Conservation (phyloP, 2,329 filamentous ascomycete species). For the Ilyonectria destructans region DNA sequence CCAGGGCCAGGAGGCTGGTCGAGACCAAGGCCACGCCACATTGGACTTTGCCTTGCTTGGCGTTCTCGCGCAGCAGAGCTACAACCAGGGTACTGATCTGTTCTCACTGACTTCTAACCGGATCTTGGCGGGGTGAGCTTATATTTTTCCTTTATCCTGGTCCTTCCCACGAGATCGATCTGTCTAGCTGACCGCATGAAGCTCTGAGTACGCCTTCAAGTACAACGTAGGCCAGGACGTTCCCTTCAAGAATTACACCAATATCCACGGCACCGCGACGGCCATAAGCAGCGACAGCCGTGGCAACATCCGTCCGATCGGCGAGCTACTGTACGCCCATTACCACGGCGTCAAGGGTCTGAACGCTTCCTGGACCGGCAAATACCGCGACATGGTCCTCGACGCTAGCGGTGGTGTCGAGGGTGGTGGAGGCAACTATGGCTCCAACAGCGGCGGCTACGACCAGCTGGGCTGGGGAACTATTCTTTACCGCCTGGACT, state of each 20-base stretch:
- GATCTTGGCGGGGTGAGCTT: constrained; percentile 2
- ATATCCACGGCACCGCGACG: constrained; percentile 53
- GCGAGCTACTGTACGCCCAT: constrained; percentile 59
- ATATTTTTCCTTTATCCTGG: fast-evolving
- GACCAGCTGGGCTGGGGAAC: constrained; percentile 57
- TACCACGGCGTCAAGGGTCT: constrained; percentile 57
- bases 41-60: constrained; percentile 59
- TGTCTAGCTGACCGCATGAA: constrained; percentile 28
- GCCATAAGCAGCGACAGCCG: constrained; percentile 43
- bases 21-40: constrained; percentile 63
- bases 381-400: constrained; percentile 55
- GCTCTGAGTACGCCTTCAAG: constrained; percentile 56
- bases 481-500: constrained; percentile 44
- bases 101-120: constrained; percentile 44
- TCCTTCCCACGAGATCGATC: background rate
- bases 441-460: constrained; percentile 58
- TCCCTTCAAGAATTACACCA: constrained; percentile 57
- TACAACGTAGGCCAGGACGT: constrained; percentile 62
- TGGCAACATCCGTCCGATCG: constrained; percentile 50
- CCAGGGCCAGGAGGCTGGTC: constrained; percentile 26
- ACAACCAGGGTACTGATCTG: constrained; percentile 60
- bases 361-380: constrained; percentile 55
- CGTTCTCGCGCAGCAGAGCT: constrained; percentile 58
- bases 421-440: constrained; percentile 63
- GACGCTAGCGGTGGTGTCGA: constrained; percentile 55